Evolutionary conservation across 306 rosid genomes (phyloP).

Genomic region (Cercis canadensis): DNA sequence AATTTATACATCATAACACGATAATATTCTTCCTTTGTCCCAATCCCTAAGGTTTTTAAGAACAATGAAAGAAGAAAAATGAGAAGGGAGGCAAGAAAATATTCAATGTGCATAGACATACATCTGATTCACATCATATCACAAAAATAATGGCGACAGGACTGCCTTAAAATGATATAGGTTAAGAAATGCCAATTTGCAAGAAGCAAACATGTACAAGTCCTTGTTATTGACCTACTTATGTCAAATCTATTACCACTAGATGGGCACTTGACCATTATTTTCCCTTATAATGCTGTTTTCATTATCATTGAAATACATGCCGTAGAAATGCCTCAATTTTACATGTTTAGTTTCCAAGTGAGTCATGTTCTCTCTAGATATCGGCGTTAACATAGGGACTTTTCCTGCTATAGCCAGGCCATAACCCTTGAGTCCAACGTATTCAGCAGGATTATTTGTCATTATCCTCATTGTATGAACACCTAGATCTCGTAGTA

Average conservation of each 20-base stretch:
- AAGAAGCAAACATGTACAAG: not conserved
- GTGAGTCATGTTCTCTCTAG: slow-evolving; percentile 38
- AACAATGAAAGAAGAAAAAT: too few species aligned
- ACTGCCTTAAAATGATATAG: not conserved
- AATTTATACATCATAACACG: too few species aligned
- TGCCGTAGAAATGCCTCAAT: slow-evolving; percentile 36
- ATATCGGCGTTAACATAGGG: slow-evolving; percentile 44
- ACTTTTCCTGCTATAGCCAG: slow-evolving; percentile 45
- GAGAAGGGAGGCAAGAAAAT: too few species aligned
- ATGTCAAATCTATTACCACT: not conserved
- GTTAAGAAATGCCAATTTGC: not conserved
- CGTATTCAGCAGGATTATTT: slow-evolving; percentile 47
- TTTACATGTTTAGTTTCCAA: slow-evolving; percentile 38
- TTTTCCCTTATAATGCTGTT: slow-evolving; percentile 11
- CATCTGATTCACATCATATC: too few species aligned
- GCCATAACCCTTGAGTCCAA: slow-evolving; percentile 55
- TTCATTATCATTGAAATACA: slow-evolving; percentile 15
- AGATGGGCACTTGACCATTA: slow-evolving; percentile 3
- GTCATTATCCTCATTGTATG: slow-evolving; percentile 55
- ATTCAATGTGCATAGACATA: too few species aligned
- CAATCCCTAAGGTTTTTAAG: too few species aligned
- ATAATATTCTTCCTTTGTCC: too few species aligned
- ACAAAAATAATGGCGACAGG: not conserved
- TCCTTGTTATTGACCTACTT: not conserved
- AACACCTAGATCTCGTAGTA: slow-evolving; percentile 53